phyloP scores from a whole-genome alignment of 2,329 filamentous ascomycete species.

The Talaromyces sp. region DNA sequence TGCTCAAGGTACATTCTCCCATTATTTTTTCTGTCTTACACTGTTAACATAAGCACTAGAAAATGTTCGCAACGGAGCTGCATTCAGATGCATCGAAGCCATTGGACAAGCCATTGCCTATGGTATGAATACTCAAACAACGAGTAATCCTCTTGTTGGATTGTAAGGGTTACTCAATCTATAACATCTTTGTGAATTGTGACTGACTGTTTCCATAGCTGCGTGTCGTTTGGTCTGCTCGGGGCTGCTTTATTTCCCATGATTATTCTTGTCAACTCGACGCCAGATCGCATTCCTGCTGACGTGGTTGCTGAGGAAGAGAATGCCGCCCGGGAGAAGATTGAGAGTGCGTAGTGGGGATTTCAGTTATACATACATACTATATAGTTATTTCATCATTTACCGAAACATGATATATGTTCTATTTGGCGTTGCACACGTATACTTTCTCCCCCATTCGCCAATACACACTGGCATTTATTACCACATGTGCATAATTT shows the following conservation, averaged over 20 bases:
- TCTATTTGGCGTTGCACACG: no score
- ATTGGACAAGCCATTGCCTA: constrained; percentile 47
- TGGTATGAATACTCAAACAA: constrained; percentile 45
- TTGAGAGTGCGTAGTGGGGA: background rate
- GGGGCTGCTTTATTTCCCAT: constrained; percentile 40
- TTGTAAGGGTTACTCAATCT: constrained; percentile 35
- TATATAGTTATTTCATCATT: no score
- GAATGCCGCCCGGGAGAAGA: constrained; percentile 15
- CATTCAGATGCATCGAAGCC: constrained; percentile 46
- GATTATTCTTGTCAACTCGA: constrained; percentile 44
- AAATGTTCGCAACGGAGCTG: constrained; percentile 48
- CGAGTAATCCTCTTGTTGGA: constrained; percentile 39
- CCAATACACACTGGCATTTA: no score
- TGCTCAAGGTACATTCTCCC: constrained; percentile 35
- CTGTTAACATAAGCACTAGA: constrained; percentile 21
- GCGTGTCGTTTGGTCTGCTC: constrained; percentile 45
- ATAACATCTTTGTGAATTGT: background rate
- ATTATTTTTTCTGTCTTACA: background rate
- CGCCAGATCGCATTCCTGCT: constrained; percentile 45
- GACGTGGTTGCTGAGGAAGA: constrained; percentile 43
- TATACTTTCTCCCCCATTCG: no score
- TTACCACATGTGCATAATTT: no score
- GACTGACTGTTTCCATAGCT: constrained; percentile 27
- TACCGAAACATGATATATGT: no score
- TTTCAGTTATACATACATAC: no score